phyloP scores from a whole-genome alignment of 257 asterid genomes.

The Primulina tabacum region DNA sequence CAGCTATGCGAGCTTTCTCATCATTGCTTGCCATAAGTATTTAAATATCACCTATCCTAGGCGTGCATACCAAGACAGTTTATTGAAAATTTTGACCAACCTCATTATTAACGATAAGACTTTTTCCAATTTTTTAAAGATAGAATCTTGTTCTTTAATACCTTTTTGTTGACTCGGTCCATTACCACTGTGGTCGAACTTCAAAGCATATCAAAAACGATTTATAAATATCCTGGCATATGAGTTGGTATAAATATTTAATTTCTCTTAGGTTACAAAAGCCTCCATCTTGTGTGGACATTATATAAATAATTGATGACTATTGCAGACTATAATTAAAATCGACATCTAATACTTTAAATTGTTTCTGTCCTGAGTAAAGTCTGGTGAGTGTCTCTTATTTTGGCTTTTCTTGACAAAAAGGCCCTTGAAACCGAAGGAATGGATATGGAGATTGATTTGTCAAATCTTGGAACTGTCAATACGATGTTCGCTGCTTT shows the following conservation, averaged over 20 bases:
- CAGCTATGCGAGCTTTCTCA: not conserved
- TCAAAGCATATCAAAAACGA: not conserved
- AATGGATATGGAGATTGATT: slow-evolving; percentile 98
- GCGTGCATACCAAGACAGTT: not conserved
- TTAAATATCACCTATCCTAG: not conserved
- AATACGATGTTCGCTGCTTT: slow-evolving; percentile 98
- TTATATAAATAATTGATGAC: not conserved
- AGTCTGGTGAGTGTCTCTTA: not conserved
- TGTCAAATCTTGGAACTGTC: slow-evolving; percentile 98
- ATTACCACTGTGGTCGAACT: not conserved
- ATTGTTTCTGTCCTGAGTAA: not conserved
- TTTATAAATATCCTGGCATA: not conserved
- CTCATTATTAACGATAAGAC: not conserved
- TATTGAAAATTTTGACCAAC: not conserved
- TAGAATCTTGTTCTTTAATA: not conserved
- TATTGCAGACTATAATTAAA: too few relatives aligned
- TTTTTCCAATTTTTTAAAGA: not conserved
- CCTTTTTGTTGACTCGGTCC: not conserved
- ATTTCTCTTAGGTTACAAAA: not conserved
- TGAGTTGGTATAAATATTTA: too few relatives aligned
- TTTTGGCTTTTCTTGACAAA: slow-evolving; percentile 7
- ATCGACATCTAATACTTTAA: not conserved
- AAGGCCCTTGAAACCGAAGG: slow-evolving; percentile 97
- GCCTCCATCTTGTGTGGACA: not conserved
- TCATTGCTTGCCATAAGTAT: not conserved